Conservation (phyloP, 2,329 filamentous ascomycete species). For the Dothiorella sarmentorum region DNA sequence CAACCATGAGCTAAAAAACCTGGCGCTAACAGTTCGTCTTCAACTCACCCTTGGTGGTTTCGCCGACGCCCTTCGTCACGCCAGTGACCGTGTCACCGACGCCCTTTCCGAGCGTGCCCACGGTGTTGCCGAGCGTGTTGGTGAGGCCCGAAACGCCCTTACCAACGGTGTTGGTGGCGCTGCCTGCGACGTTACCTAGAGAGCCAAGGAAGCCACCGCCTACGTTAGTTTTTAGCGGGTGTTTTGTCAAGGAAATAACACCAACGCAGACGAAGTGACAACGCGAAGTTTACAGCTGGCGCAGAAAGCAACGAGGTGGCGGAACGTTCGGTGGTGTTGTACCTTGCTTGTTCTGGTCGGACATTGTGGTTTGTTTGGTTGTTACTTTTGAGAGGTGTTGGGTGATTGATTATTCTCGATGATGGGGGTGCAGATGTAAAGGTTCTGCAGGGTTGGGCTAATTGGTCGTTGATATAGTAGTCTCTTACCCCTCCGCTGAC, state of each 20-base stretch:
- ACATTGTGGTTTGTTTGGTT: not conserved
- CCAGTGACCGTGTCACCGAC: constrained; percentile 35
- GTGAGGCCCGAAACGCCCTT: constrained; percentile 3
- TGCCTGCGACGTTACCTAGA: constrained; percentile 8
- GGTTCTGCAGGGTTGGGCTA: not conserved
- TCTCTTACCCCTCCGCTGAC: not conserved
- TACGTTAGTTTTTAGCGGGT: not conserved
- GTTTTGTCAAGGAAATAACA: not conserved
- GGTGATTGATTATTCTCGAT: not conserved
- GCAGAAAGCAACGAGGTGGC: too few species aligned
- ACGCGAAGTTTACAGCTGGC: too few species aligned
- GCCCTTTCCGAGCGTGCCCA: constrained; percentile 26
- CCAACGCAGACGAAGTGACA: not conserved
- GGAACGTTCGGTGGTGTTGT: too few species aligned
- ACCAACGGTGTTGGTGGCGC: constrained; percentile 4
- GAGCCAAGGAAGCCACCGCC: not conserved
- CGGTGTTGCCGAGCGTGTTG: not conserved
- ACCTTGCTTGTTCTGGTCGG: constrained; percentile 5
- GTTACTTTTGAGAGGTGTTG: too few species aligned
- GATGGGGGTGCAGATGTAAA: not conserved
- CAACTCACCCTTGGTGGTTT: constrained; percentile 31
- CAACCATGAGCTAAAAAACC: not conserved
- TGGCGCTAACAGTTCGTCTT: too few species aligned
- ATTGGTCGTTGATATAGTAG: not conserved
- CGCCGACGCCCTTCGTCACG: constrained; percentile 32